phyloP scores from a whole-genome alignment of 2,329 filamentous ascomycete genomes.

The Grosmannia huntii region DNA sequence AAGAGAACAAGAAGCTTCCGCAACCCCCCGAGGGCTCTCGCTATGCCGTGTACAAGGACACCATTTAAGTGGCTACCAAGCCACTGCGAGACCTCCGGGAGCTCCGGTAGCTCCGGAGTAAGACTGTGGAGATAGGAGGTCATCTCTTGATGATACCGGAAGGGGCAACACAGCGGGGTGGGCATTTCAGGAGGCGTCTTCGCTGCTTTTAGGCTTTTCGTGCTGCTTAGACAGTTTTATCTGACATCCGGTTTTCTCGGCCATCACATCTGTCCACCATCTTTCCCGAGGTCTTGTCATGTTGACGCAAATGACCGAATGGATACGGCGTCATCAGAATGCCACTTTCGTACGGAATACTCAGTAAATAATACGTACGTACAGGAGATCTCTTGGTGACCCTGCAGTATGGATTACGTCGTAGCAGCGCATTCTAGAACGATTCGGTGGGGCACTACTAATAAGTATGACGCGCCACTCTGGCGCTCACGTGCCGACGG shows the following conservation, averaged over 20 bases:
- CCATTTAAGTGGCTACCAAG: slow-evolving; percentile 1
- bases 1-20: slow-evolving; percentile 87
- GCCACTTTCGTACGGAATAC: neutral
- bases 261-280: neutral
- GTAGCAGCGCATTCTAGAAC: neutral
- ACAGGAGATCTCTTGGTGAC: neutral
- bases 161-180: neutral
- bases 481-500: neutral
- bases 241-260: neutral
- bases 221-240: neutral
- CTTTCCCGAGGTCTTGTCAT: neutral
- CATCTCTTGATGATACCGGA: neutral
- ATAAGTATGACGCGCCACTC: neutral
- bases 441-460: neutral
- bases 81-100: neutral
- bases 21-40: slow-evolving; percentile 78
- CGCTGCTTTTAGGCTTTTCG: neutral
- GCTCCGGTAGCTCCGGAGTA: too few species aligned
- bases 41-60: slow-evolving; percentile 20
- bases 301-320: too few species aligned
- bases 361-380: too few species aligned
- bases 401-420: neutral
- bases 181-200: slow-evolving; percentile 2
- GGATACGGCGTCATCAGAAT: neutral
- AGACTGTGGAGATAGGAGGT: neutral